Evolutionary conservation across 1,284 basidiomycete genomes (phyloP), one percentile per base, ranked within the genome.

Genomic region (Sutorius eximius): DNA sequence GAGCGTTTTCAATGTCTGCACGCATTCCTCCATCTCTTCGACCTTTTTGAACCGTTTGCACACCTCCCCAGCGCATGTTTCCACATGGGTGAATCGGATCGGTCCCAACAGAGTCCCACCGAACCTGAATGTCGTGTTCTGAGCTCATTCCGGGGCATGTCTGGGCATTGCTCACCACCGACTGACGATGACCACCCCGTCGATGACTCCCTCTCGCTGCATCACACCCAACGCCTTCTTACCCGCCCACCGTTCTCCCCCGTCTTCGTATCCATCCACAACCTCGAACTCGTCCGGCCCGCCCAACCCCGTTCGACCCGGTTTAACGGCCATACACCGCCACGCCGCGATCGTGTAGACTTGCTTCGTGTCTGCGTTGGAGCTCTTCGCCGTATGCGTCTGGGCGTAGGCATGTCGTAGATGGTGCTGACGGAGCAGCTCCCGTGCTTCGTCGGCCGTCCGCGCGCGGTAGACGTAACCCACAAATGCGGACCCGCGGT

Each of bases 31-130:
- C 51, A 89, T 74, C 56, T 88, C 83, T 56, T 91, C 88, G 45
- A 79, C 73, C 37, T 77, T 74, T 57, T 82, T 82, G 75, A 90
- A 89, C 30, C 74, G 72, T 24, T 77, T 77, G 64, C 91, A 87
- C 8, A 90, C 91, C 64, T 91, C 87, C 15, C 77, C 71, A 2
- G 90, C 77, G 63, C 88, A 91, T 5, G 78, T 82, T 66, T 89
- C 85, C 57, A 93, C 89, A 61, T 93, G 91, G 2, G 79, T 71
- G 68, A 93, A 94, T n/a, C 91, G 77, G 11, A 76, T 80, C 11
- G 84, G 82, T 3, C 85, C 85, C 5, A 87, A 68, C 74, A 93
- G 75, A 27, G 81, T 83, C 10, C 91, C 92, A 0, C 91, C 91
- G 62, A 87, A 93, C 88, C 89, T 88, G 59, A 20, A 32, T n/a